Evolutionary conservation across 106 monocot genomes (phyloP), one percentile per base, ranked within the genome.

Genomic region (Acorus gramineus): DNA sequence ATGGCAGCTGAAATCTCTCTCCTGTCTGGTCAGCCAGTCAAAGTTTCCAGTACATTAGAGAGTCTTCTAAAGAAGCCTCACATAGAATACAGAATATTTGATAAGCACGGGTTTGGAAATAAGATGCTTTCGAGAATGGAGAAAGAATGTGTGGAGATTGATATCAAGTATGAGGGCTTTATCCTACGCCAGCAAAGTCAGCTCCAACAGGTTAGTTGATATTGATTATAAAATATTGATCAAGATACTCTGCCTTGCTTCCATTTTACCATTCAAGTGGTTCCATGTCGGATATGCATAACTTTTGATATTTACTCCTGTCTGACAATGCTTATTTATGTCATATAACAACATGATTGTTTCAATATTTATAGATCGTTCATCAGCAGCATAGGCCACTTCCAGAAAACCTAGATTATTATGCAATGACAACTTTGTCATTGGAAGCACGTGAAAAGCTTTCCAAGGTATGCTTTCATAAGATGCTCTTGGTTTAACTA

Each of bases 141-240:
- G 80, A 98, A 98, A 81, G 92, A 92, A 59, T 98, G 98, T 51
- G 92, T 98, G n/a, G 98, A 98, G 77, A 89, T 98, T 78, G 98
- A 98, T 75, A 92, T 98, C 56, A 98, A 98, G 64, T 98, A 98
- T 47, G 98, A 84, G 53, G 98, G 98, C 6, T 98, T 98, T 68
- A 88, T 98, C 52, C 47, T 72, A 52, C 91, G 98, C 44, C 92
- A 92, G 66, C 76, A 84, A 68, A 98, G 83, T 66, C 98, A 98
- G 52, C 85, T 98, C 49, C 85, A 98, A 65, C 98, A 98, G 88
- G 98, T 98, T 10, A 68, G 62, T 55, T 67, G 14, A 46, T 12
- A 3, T 63, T 69, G 49, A 47, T 11, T 55, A 55, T 55, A 4
- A 11, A 4, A 55, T 11, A 55, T 13, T 10, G 2, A 4, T 4